These are phyloP conservation scores for Paspalum vaginatum DNA, from an alignment of 176 grass and related monocot species.

Conservation along the genomic window DNA sequence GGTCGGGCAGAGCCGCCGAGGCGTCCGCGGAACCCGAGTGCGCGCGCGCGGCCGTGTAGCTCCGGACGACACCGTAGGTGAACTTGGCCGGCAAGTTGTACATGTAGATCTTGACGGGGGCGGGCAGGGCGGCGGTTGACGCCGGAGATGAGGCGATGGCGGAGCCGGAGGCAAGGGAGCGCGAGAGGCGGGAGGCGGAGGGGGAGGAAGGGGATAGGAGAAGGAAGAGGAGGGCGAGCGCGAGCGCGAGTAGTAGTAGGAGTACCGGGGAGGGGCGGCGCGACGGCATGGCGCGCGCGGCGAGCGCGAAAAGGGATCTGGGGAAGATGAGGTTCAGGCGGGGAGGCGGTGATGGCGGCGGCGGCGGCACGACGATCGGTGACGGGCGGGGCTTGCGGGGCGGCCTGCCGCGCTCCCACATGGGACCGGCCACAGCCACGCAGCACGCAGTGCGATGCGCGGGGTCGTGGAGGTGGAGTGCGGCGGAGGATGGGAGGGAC, in stretches of 20 bases:
- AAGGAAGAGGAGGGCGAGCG: slow-evolving; percentile 49
- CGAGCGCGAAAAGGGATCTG: slow-evolving; percentile 52
- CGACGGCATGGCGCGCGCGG: slow-evolving; percentile 49
- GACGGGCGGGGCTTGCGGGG: slow-evolving; percentile 55
- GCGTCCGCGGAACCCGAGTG: slow-evolving; percentile 25
- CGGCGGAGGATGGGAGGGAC: slow-evolving; percentile 6
- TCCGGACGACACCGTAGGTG: slow-evolving; percentile 76
- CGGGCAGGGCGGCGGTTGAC: neutral
- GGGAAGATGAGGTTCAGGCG: slow-evolving; percentile 28
- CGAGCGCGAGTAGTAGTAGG: slow-evolving; percentile 41
- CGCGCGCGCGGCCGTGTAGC: slow-evolving; percentile 60
- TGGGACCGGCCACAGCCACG: slow-evolving; percentile 46
- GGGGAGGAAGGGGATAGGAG: slow-evolving; percentile 38
- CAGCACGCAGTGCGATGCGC: neutral
- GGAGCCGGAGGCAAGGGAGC: slow-evolving; percentile 17
- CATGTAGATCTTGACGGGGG: slow-evolving; percentile 78
- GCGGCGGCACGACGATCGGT: slow-evolving; percentile 45
- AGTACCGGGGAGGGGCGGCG: slow-evolving; percentile 39
- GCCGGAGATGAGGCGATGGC: neutral
- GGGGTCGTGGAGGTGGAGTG: slow-evolving; percentile 7
- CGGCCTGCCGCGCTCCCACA: slow-evolving; percentile 73
- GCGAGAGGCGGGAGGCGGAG: slow-evolving; percentile 35
- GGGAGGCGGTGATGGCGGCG: slow-evolving; percentile 38
- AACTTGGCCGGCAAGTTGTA: slow-evolving; percentile 73
- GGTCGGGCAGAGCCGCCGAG: slow-evolving; percentile 33